Conservation (phyloP, 495 filamentous ascomycete species). For the Lepraria neglecta region DNA sequence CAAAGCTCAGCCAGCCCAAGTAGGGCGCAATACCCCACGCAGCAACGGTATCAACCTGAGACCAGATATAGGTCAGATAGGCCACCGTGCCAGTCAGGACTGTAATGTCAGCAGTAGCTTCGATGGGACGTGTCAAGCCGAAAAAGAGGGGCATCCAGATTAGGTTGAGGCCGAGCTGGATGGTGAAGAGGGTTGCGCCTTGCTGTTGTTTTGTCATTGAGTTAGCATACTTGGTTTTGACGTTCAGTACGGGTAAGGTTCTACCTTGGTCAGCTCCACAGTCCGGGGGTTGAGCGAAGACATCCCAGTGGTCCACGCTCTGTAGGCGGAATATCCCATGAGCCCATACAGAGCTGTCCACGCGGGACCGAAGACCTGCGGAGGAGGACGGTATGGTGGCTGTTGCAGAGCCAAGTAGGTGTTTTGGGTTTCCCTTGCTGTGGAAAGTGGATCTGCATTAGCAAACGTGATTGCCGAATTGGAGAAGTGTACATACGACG, state of each 20-base stretch:
- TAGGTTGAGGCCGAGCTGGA: conserved; percentile 77
- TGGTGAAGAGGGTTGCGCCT: conserved; percentile 69
- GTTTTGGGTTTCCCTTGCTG: conserved; percentile 51
- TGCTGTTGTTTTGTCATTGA: conserved; percentile 39
- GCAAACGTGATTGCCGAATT: background rate
- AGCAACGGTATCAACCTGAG: conserved; percentile 60
- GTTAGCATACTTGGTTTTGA: conserved; percentile 14
- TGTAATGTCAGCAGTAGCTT: conserved; percentile 69
- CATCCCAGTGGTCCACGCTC: conserved; percentile 55
- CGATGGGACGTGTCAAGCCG: conserved; percentile 56
- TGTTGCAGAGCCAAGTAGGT: conserved; percentile 65
- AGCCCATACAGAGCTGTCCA: conserved; percentile 83
- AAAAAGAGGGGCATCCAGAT: conserved; percentile 96
- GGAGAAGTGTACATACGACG: conserved; percentile 41
- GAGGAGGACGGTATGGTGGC: conserved; percentile 73
- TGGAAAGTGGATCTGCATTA: background rate
- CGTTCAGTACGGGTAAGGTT: conserved; percentile 2
- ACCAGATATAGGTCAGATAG: conserved; percentile 68
- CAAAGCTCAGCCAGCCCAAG: conserved; percentile 74
- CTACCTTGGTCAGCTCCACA: conserved; percentile 38
- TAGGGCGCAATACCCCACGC: conserved; percentile 75
- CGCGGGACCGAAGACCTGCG: conserved; percentile 71
- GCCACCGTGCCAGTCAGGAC: conserved; percentile 61
- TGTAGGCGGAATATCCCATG: conserved; percentile 86
- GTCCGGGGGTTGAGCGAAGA: conserved; percentile 40